Base-by-base conservation (phyloP, 2,329 filamentous ascomycete species). In the Microthyrium microscopicum region DNA sequence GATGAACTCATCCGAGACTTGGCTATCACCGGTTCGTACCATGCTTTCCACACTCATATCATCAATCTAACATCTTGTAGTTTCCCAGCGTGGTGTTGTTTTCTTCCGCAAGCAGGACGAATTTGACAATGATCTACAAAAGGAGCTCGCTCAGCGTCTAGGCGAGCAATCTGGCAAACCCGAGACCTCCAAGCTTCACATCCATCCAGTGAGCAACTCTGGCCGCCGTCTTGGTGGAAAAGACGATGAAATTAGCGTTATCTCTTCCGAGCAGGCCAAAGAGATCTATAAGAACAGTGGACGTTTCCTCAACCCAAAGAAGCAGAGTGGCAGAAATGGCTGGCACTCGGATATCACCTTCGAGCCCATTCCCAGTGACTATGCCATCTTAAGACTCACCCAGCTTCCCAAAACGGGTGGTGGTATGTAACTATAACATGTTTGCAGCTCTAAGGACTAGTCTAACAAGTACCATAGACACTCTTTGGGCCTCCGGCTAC, bases 41-140 rank as follows among this genome's bases (percentile, higher is more conserved):
- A 8, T 15, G 8, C n/a, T n/a, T 12, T 8, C 8, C 8, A 29
- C 8, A 15, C 26, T 15, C 8, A 31, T 19, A 21, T 21, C 19
- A 15, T 7, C 11, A 7, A 19, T 31, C 29, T 7, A 34, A 20
- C 3, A 15, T 4, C 20, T 8, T 11, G n/a, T 32, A 77, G 73
- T 80, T 41, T 78, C 74, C 2, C 66, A 70, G 39, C 67, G 75
- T 1, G 74, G 74, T 7, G 75, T 80, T 3, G 73, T 79, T 20
- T 77, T 79, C 56, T 77, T 80, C 54, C 67, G 73, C 15, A 62
- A 66, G 20, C 75, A 81, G 41, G 55, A 70, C 43, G 58, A 64
- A 45, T 52, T 78, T 24, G 64, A 62, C 41, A 66, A 76, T 45
- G 68, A 71, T 2, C 60, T 74, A 2, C 73, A 77, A 44, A 81